Base-by-base conservation (phyloP, 805 yeast species). In the Starmerella tilneyi region DNA sequence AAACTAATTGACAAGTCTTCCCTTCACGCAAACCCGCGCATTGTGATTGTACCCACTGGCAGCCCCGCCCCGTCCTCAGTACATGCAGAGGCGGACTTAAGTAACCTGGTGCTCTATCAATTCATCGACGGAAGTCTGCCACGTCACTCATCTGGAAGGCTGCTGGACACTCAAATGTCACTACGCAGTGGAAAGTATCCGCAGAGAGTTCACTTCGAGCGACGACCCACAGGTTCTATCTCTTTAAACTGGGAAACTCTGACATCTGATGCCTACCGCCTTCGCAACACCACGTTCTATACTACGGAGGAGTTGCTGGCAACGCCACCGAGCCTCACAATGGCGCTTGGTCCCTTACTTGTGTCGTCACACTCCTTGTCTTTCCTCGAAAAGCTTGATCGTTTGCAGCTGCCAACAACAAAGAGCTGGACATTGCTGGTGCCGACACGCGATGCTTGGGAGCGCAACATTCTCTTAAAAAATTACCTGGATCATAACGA, bases 371-470 rank as follows among this genome's bases (percentile, higher is more conserved):
- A 68, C 49, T 78, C 94, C 0, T 57, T 85, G 38, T 64, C 69
- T 15, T 76, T 75, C 52, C 60, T 88, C 47, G 70, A 73, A 39
- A 63, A 71, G 13, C 67, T 76, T 34, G 71, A 68, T 8, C 59
- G 84, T 26, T 62, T 76, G 19, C 72, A 73, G 46, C 66, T 81
- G 33, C 64, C 70, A 11, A 70, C 79, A 47, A 61, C 65, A 17
- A 56, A 65, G 17, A 94, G 94, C 0, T 84, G 85, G 64, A 76
- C 96, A 0, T 63, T 80, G 0, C 74, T 88, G 43, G 64, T 88
- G 23, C 97, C 97, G 0, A 79, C 86, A 46, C 77, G 81, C 24
- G 66, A 69, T 33, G 73, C 88, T 0, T 86, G 95, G 94, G 70
- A 71, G 19, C 60, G 64, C 3, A 67, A 78, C 17, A 82, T 77